These are phyloP conservation scores for Podaxis sp. DNA, from an alignment of 768 basidiomycete genomes.

Conservation along the genomic window DNA sequence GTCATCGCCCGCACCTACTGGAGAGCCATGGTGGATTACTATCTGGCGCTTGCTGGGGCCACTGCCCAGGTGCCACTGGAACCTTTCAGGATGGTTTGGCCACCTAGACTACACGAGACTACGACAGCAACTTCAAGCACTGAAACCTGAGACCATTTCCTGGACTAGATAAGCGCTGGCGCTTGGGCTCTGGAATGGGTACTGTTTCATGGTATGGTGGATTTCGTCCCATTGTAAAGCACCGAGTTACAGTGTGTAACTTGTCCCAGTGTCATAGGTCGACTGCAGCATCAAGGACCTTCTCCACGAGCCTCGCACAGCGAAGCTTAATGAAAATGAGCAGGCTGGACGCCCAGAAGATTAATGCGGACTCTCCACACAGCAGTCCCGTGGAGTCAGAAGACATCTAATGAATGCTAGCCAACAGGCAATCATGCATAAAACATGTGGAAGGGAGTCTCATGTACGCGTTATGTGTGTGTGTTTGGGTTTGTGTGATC, in stretches of 20 bases:
- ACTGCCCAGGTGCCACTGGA: background rate
- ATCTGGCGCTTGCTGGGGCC: background rate
- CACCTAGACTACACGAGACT: background rate
- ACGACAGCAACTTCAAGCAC: background rate
- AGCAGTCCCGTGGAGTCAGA: background rate
- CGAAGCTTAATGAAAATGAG: background rate
- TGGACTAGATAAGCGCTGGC: background rate
- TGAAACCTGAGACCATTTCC: background rate
- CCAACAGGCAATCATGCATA: background rate
- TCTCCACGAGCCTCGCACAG: background rate
- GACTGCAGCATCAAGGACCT: background rate
- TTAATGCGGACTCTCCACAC: background rate
- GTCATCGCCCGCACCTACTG: background rate
- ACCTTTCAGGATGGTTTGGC: background rate
- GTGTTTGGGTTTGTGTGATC: conserved; percentile 6
- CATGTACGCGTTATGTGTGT: conserved; percentile 3
- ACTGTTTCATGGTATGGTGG: background rate
- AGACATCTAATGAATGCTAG: background rate
- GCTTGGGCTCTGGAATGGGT: background rate
- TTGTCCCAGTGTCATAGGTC: background rate
- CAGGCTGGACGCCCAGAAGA: background rate
- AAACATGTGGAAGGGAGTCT: background rate
- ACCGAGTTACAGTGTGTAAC: background rate
- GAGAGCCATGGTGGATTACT: background rate
- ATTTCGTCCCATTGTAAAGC: background rate